phyloP scores from a whole-genome alignment of 768 basidiomycete species.

The Phlebiopsis gigantea region DNA sequence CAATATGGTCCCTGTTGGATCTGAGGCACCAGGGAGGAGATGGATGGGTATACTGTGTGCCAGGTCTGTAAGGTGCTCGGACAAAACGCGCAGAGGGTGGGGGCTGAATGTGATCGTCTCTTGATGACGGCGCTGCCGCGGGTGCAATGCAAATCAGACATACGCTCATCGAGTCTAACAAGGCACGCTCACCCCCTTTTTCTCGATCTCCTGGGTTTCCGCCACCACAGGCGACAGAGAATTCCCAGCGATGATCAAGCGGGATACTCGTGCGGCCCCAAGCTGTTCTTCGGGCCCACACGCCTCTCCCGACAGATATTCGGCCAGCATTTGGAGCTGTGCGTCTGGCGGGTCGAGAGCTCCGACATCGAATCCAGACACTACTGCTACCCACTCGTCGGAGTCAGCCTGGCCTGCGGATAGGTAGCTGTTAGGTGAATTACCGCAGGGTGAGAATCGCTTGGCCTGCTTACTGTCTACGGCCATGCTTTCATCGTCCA shows the following conservation, averaged over 20 bases:
- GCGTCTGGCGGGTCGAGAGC: slow-evolving; percentile 56
- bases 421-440: not conserved
- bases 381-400: slow-evolving; percentile 78
- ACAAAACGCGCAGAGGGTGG: slow-evolving; percentile 68
- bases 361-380: slow-evolving; percentile 84
- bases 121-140: slow-evolving; percentile 55
- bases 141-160: not conserved
- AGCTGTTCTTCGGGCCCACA: slow-evolving; percentile 65
- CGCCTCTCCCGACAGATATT: slow-evolving; percentile 82
- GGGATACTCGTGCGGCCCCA: slow-evolving; percentile 66
- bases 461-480: slow-evolving; percentile 51
- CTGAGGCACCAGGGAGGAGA: slow-evolving; percentile 80
- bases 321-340: slow-evolving; percentile 80
- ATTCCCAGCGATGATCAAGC: slow-evolving; percentile 88
- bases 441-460: not conserved
- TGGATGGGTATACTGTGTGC: slow-evolving; percentile 78
- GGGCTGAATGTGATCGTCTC: slow-evolving; percentile 64
- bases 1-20: slow-evolving; percentile 84
- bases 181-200: slow-evolving; percentile 50
- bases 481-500: slow-evolving; percentile 48
- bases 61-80: slow-evolving; percentile 69
- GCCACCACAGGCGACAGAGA: slow-evolving; percentile 55
- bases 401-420: slow-evolving; percentile 14
- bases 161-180: not conserved
- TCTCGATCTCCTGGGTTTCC: slow-evolving; percentile 33